These are phyloP conservation scores for Fragaria nilgerrensis DNA, from an alignment of 306 rosid species.

Conservation along the genomic window DNA sequence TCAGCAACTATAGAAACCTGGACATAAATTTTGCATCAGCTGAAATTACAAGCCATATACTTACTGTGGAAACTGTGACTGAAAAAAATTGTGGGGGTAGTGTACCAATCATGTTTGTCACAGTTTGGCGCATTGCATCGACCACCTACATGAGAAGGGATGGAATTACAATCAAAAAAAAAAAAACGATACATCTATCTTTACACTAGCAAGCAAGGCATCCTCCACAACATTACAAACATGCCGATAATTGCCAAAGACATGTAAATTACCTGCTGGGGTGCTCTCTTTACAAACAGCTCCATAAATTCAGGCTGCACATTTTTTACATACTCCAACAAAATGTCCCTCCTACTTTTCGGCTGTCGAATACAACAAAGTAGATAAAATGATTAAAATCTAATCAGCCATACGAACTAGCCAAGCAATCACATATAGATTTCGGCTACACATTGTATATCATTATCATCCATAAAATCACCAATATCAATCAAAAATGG, in stretches of 20 bases:
- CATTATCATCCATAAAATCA: background rate
- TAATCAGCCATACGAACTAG: background rate
- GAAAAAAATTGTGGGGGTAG: constrained; percentile 94
- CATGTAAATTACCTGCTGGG: constrained; percentile 62
- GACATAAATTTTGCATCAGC: background rate
- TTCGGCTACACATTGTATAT: background rate
- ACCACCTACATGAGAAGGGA: constrained; percentile 56
- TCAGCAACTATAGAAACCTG: background rate
- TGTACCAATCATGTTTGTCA: constrained; percentile 96
- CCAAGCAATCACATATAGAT: background rate
- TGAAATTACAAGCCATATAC: constrained; percentile 11
- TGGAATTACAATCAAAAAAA: background rate
- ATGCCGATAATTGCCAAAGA: background rate
- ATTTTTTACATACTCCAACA: constrained; percentile 87
- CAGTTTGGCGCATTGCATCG: constrained; percentile 98
- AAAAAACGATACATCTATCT: background rate
- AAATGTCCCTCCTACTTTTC: constrained; percentile 84
- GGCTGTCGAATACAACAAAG: constrained; percentile 49
- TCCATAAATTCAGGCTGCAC: constrained; percentile 99
- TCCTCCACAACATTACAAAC: background rate
- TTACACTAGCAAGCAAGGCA: background rate
- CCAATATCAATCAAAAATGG: background rate
- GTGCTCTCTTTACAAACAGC: constrained; percentile 90
- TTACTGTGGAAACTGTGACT: constrained; percentile 78
- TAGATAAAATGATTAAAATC: constrained; percentile 1